Evolutionary conservation across 306 rosid species (phyloP), one percentile per base, ranked within the genome.

Genomic region (cucumber (Cucumis sativus)): DNA sequence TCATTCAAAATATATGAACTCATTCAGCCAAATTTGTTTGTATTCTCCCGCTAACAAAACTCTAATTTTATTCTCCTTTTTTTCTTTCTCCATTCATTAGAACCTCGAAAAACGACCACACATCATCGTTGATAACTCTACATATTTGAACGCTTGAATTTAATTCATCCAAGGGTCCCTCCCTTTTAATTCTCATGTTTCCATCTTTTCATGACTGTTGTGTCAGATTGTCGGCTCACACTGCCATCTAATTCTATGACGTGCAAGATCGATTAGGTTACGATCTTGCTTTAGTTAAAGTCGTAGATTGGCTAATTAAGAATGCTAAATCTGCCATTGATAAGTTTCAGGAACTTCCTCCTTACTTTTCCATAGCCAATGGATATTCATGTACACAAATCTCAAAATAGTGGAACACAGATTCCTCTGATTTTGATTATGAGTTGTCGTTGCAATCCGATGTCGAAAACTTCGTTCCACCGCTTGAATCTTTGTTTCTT

Each of bases 221-320:
- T 23, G 25, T 23, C 0, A 15, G 96, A 14, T 77, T 91, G 57
- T 88, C 97, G 0, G 97, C 98, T 10, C 93, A 89, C 84, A 93
- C 97, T 4, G 96, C 98, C 55, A 91, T 93, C 58, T 89, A 87
- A 40, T 93, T 93, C 86, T 91, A 93, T 61, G 98, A 93, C 81
- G 90, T 93, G 47, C 98, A 93, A 51, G 97, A 93, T 77, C 91
- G 97, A 1, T 79, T 91, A 17, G 97, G 98, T 74, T 93, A 88
- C 64, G 97, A 93, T 72, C n/a, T n/a, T n/a, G n/a, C n/a, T n/a
- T n/a, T n/a, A n/a, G n/a, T n/a, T n/a, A 91, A 88, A 71, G 98
- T 96, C 8, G 93, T 93, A 7, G 97, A 91, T 62, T 93, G 97
- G 97, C 98, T 93, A 81, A 93, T 93, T 84, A 87, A 83, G 64